Evolutionary conservation across 2,329 filamentous ascomycete species (phyloP).

Genomic region (Bipolaris zeicola): DNA sequence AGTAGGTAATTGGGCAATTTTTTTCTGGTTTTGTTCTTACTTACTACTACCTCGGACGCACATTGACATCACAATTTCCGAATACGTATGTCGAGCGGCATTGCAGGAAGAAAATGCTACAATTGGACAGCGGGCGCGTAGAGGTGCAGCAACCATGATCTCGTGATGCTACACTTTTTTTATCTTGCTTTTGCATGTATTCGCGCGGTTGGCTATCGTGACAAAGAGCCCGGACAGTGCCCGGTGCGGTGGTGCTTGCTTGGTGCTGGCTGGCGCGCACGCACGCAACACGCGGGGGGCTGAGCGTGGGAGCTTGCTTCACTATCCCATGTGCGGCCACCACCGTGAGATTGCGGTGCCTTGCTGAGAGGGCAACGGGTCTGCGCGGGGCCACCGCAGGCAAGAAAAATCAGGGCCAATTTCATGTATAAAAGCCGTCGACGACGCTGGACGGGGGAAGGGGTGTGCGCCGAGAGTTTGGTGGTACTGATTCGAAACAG

Average conservation of each 20-base stretch:
- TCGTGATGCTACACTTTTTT: not conserved
- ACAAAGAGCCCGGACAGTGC: not conserved
- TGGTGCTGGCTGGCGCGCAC: not conserved
- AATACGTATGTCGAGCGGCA: not conserved
- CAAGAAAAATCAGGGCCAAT: slow-evolving; percentile 1
- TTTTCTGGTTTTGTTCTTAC: not conserved
- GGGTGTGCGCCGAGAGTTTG: slow-evolving; percentile 5
- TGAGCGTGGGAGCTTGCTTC: slow-evolving; percentile 6
- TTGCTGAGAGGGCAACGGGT: slow-evolving; percentile 15
- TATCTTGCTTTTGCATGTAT: not conserved
- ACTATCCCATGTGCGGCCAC: slow-evolving; percentile 1
- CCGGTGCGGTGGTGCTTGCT: not conserved
- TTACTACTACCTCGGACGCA: not conserved
- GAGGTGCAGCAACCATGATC: not conserved
- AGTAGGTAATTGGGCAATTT: not conserved
- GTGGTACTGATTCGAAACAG: slow-evolving; percentile 20
- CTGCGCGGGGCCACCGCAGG: not conserved
- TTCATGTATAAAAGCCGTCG: slow-evolving; percentile 17
- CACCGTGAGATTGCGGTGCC: slow-evolving; percentile 14
- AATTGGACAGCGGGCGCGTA: not conserved
- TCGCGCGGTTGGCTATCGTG: not conserved
- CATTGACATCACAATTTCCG: not conserved
- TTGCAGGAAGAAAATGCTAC: not conserved
- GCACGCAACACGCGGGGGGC: not conserved
- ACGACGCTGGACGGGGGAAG: not conserved